Percentiles rank a stretch among this genome's conserved stretches.
phyloP scores from a whole-genome alignment of 257 asterid species.

The Cordia subcordata region DNA sequence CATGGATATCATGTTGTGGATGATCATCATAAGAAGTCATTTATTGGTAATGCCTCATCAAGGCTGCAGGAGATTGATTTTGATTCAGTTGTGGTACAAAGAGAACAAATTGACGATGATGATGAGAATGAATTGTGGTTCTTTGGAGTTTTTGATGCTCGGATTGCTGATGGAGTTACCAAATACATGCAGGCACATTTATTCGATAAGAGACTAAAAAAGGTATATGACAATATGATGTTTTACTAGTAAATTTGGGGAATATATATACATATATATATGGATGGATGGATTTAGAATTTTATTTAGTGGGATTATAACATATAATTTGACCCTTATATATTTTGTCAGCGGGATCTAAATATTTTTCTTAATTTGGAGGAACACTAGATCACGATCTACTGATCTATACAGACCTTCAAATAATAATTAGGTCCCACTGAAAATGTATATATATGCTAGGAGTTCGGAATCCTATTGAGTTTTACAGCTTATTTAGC shows the following conservation, averaged over 20 bases:
- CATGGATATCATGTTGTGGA: slow-evolving; percentile 36
- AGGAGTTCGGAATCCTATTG: too few relatives aligned
- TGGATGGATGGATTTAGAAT: too few relatives aligned
- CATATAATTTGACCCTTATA: too few relatives aligned
- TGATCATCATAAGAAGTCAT: slow-evolving; percentile 3
- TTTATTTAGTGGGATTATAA: too few relatives aligned
- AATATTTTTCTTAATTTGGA: too few relatives aligned
- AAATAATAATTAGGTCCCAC: too few relatives aligned
- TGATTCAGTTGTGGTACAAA: slow-evolving; percentile 42
- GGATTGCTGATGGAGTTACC: slow-evolving; percentile 33
- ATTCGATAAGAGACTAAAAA: slow-evolving; percentile 34
- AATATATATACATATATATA: too few relatives aligned
- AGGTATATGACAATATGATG: slow-evolving; percentile 21
- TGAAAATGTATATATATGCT: too few relatives aligned
- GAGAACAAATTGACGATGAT: slow-evolving; percentile 33
- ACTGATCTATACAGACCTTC: too few relatives aligned
- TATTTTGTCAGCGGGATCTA: background rate
- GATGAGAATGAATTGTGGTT: slow-evolving; percentile 43
- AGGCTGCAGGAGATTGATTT: slow-evolving; percentile 2
- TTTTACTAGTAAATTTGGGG: background rate
- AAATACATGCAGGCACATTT: slow-evolving; percentile 45
- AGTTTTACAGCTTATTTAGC: too few relatives aligned
- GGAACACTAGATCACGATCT: too few relatives aligned
- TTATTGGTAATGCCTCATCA: background rate
- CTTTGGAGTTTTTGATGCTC: slow-evolving; percentile 51